A percentile compares a stretch with the other conserved stretches of the same genome.
Conservation (phyloP, 116 monocot genomes). For the Dioscorea cayenensis region DNA sequence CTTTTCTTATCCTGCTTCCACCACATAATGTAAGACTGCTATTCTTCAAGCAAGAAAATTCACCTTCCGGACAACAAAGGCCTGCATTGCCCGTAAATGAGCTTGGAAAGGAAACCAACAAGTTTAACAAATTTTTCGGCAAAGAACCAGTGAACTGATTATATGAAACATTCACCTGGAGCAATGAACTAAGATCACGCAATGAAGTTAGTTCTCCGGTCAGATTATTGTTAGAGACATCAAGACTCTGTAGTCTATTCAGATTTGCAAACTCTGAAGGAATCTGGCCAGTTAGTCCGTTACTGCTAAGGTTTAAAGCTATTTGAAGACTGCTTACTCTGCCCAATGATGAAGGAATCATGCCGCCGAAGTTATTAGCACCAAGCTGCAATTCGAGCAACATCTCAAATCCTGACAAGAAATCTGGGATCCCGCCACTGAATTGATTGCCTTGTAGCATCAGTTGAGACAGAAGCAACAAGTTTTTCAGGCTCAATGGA, state of each 20-base stretch:
- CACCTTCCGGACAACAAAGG: conserved; percentile 45
- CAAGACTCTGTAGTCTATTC: conserved; percentile 46
- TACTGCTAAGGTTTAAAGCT: conserved; percentile 65
- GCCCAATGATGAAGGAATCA: conserved; percentile 65
- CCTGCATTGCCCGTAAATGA: conserved; percentile 69
- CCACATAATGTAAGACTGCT: conserved; percentile 27
- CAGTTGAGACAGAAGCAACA: conserved; percentile 42
- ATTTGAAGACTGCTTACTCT: conserved; percentile 30
- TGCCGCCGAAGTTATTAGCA: conserved; percentile 55
- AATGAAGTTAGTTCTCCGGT: conserved; percentile 45
- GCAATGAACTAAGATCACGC: conserved; percentile 31
- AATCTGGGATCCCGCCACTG: conserved; percentile 57
- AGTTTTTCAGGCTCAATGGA: conserved; percentile 33
- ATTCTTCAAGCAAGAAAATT: conserved; percentile 19
- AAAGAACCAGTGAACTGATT: conserved; percentile 63
- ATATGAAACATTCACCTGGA: conserved; percentile 63
- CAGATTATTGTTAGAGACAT: conserved; percentile 75
- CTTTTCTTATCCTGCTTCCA: conserved; percentile 11
- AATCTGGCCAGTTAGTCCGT: conserved; percentile 47
- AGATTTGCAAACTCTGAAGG: conserved; percentile 35
- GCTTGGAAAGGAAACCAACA: conserved; percentile 50
- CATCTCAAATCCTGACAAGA: conserved; percentile 31
- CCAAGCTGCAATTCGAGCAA: conserved; percentile 66
- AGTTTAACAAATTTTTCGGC: conserved; percentile 36
- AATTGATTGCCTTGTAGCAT: conserved; percentile 57